A percentile compares a stretch with the other conserved stretches of the same genome.
Evolutionary conservation across 2,329 filamentous ascomycete genomes (phyloP).

Genomic region (Endothia cerciana): DNA sequence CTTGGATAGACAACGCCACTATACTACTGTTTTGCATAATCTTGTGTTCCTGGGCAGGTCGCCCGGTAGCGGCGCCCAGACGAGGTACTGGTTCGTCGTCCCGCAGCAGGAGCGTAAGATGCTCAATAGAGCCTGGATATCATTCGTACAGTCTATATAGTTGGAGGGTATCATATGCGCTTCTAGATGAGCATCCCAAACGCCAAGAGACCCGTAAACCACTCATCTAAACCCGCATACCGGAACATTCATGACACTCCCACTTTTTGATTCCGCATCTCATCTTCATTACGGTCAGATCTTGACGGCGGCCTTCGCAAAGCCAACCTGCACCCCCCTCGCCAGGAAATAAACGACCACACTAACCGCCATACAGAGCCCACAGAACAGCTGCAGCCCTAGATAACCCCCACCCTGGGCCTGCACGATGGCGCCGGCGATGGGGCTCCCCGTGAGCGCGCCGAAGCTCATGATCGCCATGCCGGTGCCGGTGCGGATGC

Average conservation of each 20-base stretch:
- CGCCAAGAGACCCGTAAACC: too few relatives aligned
- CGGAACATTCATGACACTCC: not conserved
- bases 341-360: slow-evolving; percentile 34
- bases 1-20: too few relatives aligned
- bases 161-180: too few relatives aligned
- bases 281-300: slow-evolving; percentile 24
- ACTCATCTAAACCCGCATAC: not conserved
- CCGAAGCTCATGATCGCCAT: slow-evolving; percentile 61
- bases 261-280: not conserved
- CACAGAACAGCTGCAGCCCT: slow-evolving; percentile 60
- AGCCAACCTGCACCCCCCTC: slow-evolving; percentile 36
- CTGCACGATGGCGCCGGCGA: slow-evolving; percentile 56
- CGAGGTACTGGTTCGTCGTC: too few relatives aligned
- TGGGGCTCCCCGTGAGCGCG: slow-evolving; percentile 61
- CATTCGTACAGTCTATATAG: too few relatives aligned
- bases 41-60: too few relatives aligned
- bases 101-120: too few relatives aligned
- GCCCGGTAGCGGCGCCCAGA: too few relatives aligned
- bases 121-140: too few relatives aligned
- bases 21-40: too few relatives aligned
- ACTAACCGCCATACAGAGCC: slow-evolving; percentile 44
- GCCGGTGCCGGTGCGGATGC: slow-evolving; percentile 59
- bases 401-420: slow-evolving; percentile 49
- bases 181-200: too few relatives aligned
- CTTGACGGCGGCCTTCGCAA: slow-evolving; percentile 30